phyloP scores from a whole-genome alignment of 1,139 yeast species.

The Wickerhamomyces sp. region DNA sequence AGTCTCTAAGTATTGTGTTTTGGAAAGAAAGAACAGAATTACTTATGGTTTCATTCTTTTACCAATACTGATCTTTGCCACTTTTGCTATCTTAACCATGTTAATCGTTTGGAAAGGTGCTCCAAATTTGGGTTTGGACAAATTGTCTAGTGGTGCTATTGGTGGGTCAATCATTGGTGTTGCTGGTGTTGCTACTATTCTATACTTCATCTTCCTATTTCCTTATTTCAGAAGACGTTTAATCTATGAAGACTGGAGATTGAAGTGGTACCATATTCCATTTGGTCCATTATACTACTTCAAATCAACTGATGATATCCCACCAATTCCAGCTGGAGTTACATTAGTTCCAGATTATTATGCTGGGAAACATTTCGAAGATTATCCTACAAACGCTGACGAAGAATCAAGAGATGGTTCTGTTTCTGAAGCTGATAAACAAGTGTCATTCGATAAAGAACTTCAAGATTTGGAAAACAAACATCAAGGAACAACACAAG shows the following conservation, averaged over 20 bases:
- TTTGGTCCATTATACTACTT: conserved; percentile 57
- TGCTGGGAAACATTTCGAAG: conserved; percentile 47
- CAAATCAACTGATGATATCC: conserved; percentile 52
- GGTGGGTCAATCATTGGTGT: conserved; percentile 58
- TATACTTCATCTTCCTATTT: conserved; percentile 52
- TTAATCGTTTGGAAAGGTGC: conserved; percentile 70
- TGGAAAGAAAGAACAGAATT: conserved; percentile 49
- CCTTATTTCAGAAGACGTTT: conserved; percentile 65
- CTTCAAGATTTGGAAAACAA: conserved; percentile 17
- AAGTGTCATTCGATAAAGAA: conserved; percentile 15
- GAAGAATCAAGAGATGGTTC: conserved; percentile 6
- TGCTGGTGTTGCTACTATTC: conserved; percentile 49
- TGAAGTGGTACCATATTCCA: conserved; percentile 52
- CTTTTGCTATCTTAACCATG: conserved; percentile 61
- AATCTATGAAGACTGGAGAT: conserved; percentile 62
- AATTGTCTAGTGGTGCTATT: conserved; percentile 47
- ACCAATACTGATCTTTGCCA: conserved; percentile 57
- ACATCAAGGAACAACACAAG: conserved; percentile 4
- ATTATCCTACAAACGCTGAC: conserved; percentile 14
- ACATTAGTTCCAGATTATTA: conserved; percentile 58
- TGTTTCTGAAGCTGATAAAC: conserved; percentile 9
- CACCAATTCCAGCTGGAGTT: conserved; percentile 63
- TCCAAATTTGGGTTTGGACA: conserved; percentile 53
- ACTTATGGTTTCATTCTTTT: conserved; percentile 52
- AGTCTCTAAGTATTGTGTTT: conserved; percentile 53